Evolutionary conservation across 306 rosid genomes (phyloP).

Genomic region (Vigna angularis): DNA sequence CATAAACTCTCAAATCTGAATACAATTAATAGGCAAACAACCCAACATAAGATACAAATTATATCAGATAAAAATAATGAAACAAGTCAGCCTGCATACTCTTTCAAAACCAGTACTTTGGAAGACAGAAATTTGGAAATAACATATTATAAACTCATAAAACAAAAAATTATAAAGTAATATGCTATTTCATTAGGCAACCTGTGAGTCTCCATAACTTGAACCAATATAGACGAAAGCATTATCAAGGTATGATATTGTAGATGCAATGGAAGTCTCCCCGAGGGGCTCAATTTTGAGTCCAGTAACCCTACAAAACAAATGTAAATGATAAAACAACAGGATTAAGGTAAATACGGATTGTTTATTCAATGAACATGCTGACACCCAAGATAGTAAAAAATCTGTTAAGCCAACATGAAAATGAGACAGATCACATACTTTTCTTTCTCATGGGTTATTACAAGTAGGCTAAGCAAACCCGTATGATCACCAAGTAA

Average conservation of each 20-base stretch:
- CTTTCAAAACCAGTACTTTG: conserved; percentile 29
- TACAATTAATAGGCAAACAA: conserved; percentile 22
- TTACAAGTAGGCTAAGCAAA: conserved; percentile 89
- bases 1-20: not conserved
- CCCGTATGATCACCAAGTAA: conserved; percentile 97
- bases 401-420: conserved; percentile 17
- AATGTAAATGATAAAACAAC: conserved; percentile 28
- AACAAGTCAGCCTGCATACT: not conserved
- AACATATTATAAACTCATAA: conserved; percentile 3
- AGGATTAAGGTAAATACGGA: conserved; percentile 13
- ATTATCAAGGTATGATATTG: conserved; percentile 94
- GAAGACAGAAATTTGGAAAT: conserved; percentile 19
- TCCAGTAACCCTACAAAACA: conserved; percentile 84
- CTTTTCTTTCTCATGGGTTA: conserved; percentile 97
- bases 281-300: conserved; percentile 96
- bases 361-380: conserved; percentile 8
- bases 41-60: conserved; percentile 4
- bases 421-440: conserved; percentile 45
- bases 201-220: conserved; percentile 99
- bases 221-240: conserved; percentile 93
- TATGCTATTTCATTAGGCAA: conserved; percentile 28
- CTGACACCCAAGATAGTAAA: not conserved
- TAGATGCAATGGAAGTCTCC: conserved; percentile 95
- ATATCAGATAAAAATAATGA: conserved; percentile 5
- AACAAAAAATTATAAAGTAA: conserved; percentile 5